A percentile compares a stretch with the other conserved stretches of the same genome.
These are phyloP conservation scores for Amorphotheca resinae DNA, from an alignment of 495 filamentous ascomycete genomes.

Conservation along the genomic window DNA sequence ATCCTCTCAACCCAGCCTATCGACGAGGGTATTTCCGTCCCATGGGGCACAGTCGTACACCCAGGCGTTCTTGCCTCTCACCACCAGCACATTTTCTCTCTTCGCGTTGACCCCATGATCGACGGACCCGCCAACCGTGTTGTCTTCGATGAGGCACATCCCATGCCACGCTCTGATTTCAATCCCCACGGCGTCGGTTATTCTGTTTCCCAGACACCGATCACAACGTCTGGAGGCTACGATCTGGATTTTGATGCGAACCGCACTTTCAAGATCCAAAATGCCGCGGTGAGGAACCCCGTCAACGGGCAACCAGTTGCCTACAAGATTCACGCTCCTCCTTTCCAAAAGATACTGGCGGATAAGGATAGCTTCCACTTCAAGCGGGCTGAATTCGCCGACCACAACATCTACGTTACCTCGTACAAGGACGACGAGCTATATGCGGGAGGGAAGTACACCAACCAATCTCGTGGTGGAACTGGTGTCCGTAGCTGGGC, in stretches of 20 bases:
- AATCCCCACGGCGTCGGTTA: slow-evolving; percentile 79
- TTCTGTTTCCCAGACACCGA: slow-evolving; percentile 45
- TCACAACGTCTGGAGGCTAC: slow-evolving; percentile 47
- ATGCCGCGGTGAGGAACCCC: slow-evolving; percentile 48
- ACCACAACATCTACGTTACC: slow-evolving; percentile 72
- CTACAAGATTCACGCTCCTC: slow-evolving; percentile 64
- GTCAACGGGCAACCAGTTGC: slow-evolving; percentile 65
- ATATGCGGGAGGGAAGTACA: slow-evolving; percentile 75
- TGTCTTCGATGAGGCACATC: slow-evolving; percentile 58
- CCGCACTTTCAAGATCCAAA: slow-evolving; percentile 73
- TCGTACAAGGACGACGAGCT: slow-evolving; percentile 66
- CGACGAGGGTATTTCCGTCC: slow-evolving; percentile 51
- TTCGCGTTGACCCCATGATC: slow-evolving; percentile 72
- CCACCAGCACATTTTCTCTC: slow-evolving; percentile 88
- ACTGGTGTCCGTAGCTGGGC: slow-evolving; percentile 44
- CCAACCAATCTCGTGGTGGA: slow-evolving; percentile 66
- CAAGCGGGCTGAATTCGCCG: slow-evolving; percentile 70
- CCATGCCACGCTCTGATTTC: slow-evolving; percentile 57
- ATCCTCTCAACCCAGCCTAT: slow-evolving; percentile 78
- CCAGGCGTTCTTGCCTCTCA: slow-evolving; percentile 70
- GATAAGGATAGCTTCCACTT: slow-evolving; percentile 54
- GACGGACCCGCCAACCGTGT: slow-evolving; percentile 63
- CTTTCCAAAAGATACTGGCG: slow-evolving; percentile 72
- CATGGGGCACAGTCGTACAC: slow-evolving; percentile 76
- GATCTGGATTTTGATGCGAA: slow-evolving; percentile 51